Percentiles rank a stretch among this genome's conserved stretches.
These are phyloP conservation scores for Moniliella sp. DNA, from an alignment of 1,284 basidiomycete species.

Conservation along the genomic window DNA sequence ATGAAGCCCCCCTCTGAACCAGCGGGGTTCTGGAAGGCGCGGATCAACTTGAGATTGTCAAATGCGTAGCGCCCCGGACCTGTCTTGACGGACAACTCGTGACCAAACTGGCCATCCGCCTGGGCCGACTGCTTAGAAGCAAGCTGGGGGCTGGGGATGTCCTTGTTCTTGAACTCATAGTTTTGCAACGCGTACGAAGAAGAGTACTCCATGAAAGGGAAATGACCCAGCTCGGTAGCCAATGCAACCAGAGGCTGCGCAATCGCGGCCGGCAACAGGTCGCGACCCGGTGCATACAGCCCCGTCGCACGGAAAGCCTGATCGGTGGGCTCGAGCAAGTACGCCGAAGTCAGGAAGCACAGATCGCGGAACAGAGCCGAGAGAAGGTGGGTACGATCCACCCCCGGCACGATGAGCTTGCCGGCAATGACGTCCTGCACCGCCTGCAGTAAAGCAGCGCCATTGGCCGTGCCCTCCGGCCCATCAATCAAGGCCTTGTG, in stretches of 20 bases:
- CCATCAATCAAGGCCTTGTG: slow-evolving; percentile 10
- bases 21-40: slow-evolving; percentile 18
- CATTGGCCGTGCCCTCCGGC: too few relatives aligned
- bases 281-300: slow-evolving; percentile 13
- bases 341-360: slow-evolving; percentile 24
- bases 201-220: slow-evolving; percentile 25
- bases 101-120: background rate
- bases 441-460: slow-evolving; percentile 7
- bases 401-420: slow-evolving; percentile 2
- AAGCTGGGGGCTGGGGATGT: slow-evolving; percentile 1
- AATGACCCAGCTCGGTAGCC: slow-evolving; percentile 19
- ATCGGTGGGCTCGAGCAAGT: slow-evolving; percentile 26
- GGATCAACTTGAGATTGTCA: slow-evolving; percentile 26
- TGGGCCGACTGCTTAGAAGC: background rate
- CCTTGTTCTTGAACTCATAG: slow-evolving; percentile 9
- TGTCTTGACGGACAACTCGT: slow-evolving; percentile 3
- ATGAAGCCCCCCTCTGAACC: slow-evolving; percentile 23
- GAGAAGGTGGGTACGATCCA: slow-evolving; percentile 8
- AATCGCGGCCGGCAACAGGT: slow-evolving; percentile 11
- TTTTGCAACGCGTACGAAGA: slow-evolving; percentile 21
- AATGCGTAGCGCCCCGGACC: slow-evolving; percentile 12
- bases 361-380: slow-evolving; percentile 28
- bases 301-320: slow-evolving; percentile 14
- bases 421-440: slow-evolving; percentile 10
- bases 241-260: slow-evolving; percentile 20